Evolutionary conservation across 2,329 filamentous ascomycete genomes (phyloP).

Genomic region (Neofusicoccum ribis): DNA sequence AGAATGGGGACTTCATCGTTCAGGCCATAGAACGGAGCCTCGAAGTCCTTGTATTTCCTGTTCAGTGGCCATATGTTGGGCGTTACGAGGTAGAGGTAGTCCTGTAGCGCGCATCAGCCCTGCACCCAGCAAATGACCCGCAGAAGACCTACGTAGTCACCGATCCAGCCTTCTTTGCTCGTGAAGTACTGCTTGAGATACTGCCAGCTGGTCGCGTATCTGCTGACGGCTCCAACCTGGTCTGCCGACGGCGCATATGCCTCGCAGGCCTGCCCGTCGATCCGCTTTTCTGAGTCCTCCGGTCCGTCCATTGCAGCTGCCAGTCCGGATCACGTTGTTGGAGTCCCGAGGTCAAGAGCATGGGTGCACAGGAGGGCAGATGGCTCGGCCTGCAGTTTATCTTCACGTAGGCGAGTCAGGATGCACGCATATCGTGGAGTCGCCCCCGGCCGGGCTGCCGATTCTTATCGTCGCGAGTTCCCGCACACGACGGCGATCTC

Average conservation of each 20-base stretch:
- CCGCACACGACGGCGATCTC: too few species aligned
- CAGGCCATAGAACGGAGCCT: slow-evolving; percentile 30
- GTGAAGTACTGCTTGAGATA: neutral
- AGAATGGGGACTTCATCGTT: slow-evolving; percentile 30
- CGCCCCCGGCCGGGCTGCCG: neutral
- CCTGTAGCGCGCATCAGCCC: slow-evolving; percentile 25
- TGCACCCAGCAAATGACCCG: neutral
- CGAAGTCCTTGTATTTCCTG: slow-evolving; percentile 30
- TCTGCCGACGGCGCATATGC: neutral
- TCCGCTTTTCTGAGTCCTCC: neutral
- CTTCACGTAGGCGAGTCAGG: neutral
- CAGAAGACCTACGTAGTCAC: slow-evolving; percentile 37
- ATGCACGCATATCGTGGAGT: neutral
- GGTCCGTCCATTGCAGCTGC: neutral
- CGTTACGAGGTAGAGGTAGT: slow-evolving; percentile 35
- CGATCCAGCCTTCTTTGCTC: slow-evolving; percentile 38
- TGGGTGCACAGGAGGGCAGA: neutral
- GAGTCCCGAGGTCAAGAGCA: neutral
- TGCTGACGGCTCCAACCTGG: neutral
- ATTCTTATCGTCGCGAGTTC: neutral
- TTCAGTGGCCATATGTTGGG: slow-evolving; percentile 29
- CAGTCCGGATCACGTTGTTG: neutral
- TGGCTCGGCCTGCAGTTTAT: neutral
- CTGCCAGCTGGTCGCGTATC: neutral
- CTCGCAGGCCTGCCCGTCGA: neutral